Base-by-base conservation (phyloP, 176 grass and related monocot species). In the Eleusine indica region DNA sequence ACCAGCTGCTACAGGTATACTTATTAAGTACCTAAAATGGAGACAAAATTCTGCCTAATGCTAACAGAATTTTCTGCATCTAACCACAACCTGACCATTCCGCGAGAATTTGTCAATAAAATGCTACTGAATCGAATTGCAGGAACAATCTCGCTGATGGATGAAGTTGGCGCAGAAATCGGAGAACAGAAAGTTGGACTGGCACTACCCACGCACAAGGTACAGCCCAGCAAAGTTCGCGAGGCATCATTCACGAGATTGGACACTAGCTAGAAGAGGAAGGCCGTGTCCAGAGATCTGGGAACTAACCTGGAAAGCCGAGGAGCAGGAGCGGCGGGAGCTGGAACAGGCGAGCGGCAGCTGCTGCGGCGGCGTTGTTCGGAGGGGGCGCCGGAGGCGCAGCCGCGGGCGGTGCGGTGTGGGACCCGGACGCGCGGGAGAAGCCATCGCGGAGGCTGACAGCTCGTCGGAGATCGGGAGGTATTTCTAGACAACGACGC, bases 161-260 rank as follows among this genome's bases (percentile, higher is more conserved):
- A n/a, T 47, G 47, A 73, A 84, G 16, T n/a, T 9, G 40, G 14
- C 12, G 29, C 4, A 53, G 8, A 3, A 39, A 42, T 14, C 21
- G 40, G 69, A 62, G 48, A 37, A 4, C 44, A 47, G 77, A 61
- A 17, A 78, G 8, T 35, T 0, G 12, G 9, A 71, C 39, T 10
- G 4, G 35, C 67, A 3, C 78, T 58, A 56, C 3, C 32, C 65
- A 37, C 0, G 37, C 29, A 16, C 11, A 22, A 10, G 11, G 44
- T 11, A 21, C 14, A 22, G 35, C 61, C 40, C 13, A 75, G 4
- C 22, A 60, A 60, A 9, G 38, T 19, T 13, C 14, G 30, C 18
- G 11, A 84, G 79, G 73, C 88, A 83, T 17, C 8, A 66, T 78
- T 82, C 40, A 38, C 83, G 66, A 86, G 78, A 58, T 21, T n/a